Conservation (phyloP, 2,329 filamentous ascomycete species). For the Tolypocladium endophyticum region DNA sequence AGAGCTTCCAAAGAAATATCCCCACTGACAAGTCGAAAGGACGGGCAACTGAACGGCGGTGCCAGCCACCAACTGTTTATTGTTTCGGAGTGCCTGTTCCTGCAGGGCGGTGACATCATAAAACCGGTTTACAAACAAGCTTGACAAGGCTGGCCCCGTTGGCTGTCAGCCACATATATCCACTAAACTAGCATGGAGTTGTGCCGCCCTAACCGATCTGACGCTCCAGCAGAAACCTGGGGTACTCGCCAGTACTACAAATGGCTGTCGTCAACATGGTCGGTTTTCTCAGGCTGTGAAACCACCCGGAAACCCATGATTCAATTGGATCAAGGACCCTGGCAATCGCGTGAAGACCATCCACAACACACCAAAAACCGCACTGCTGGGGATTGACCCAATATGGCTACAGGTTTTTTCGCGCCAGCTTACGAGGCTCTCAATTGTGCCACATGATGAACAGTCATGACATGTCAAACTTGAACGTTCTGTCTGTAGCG, state of each 20-base stretch:
- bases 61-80: neutral
- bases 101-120: conserved; percentile 1
- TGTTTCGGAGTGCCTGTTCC: neutral
- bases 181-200: neutral
- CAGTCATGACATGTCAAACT: neutral
- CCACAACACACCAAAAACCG: too few species aligned
- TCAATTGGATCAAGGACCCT: neutral
- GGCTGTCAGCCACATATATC: neutral
- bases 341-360: neutral
- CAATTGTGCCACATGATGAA: neutral
- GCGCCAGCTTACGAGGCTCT: neutral
- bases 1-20: neutral
- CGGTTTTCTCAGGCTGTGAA: neutral
- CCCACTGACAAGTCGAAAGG: neutral
- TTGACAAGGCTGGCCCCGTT: neutral
- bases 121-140: neutral
- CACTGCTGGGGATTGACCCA: neutral
- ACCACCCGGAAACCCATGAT: neutral
- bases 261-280: neutral
- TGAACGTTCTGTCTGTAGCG: neutral
- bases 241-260: too few species aligned
- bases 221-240: neutral
- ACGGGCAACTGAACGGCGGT: neutral
- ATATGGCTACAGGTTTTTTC: neutral
- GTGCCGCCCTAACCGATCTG: neutral